phyloP scores from a whole-genome alignment of 2,329 filamentous ascomycete species.

The Tolypocladium ophioglossoides region DNA sequence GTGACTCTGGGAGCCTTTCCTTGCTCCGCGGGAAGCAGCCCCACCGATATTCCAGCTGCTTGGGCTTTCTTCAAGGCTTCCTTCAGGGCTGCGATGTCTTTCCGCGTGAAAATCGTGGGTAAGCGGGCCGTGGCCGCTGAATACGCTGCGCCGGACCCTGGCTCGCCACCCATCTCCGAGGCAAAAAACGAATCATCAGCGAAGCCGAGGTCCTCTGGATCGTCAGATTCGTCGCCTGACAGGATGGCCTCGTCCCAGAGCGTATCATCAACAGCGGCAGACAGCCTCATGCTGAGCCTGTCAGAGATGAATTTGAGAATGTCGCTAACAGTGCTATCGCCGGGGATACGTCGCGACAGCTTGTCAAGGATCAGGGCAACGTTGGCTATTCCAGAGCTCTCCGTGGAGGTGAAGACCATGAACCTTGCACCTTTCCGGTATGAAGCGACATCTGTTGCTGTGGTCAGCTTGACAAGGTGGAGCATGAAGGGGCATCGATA shows the following conservation, averaged over 20 bases:
- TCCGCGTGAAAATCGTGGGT: too few species aligned
- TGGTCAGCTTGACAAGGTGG: neutral
- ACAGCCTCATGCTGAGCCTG: constrained; percentile 1
- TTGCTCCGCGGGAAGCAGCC: constrained; percentile 42
- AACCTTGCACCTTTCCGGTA: constrained; percentile 29
- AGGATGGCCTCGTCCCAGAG: too few species aligned
- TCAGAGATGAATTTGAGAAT: constrained; percentile 8
- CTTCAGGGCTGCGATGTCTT: neutral
- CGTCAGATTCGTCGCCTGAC: neutral
- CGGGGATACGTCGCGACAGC: constrained; percentile 17
- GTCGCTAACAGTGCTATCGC: constrained; percentile 17
- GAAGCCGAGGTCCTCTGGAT: neutral
- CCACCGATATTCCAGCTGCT: constrained; percentile 59
- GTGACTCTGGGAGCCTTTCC: constrained; percentile 34
- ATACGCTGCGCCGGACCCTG: too few species aligned
- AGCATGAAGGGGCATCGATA: neutral
- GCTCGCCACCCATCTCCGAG: neutral
- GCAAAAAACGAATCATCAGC: neutral
- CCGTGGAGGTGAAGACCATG: constrained; percentile 31
- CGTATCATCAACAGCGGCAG: neutral
- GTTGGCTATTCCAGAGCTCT: constrained; percentile 17
- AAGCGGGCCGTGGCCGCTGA: too few species aligned
- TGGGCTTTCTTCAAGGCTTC: constrained; percentile 42
- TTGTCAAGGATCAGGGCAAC: constrained; percentile 35
- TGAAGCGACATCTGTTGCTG: constrained; percentile 17